These are phyloP conservation scores for Suillus ampliporus DNA, from an alignment of 768 basidiomycete genomes.

Conservation along the genomic window DNA sequence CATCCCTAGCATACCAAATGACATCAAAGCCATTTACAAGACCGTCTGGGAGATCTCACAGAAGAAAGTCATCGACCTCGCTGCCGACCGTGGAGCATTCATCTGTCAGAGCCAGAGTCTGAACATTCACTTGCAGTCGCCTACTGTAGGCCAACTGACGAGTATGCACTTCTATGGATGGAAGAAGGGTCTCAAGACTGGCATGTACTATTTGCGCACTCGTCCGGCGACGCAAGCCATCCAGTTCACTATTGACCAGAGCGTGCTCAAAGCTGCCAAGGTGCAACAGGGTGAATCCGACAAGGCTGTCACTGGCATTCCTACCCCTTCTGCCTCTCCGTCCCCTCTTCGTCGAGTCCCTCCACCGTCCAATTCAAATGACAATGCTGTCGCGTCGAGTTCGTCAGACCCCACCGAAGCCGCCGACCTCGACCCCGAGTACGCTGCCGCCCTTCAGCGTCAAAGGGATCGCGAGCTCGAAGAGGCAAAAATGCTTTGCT, in stretches of 20 bases:
- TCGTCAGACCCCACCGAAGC: constrained; percentile 28
- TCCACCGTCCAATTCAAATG: constrained; percentile 36
- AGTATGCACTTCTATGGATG: constrained; percentile 99
- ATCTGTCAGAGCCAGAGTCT: constrained; percentile 96
- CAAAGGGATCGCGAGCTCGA: constrained; percentile 77
- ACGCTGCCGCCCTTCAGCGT: constrained; percentile 75
- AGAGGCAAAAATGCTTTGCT: constrained; percentile 82
- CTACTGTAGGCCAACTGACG: constrained; percentile 90
- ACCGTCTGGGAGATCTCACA: constrained; percentile 99
- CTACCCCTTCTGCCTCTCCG: constrained; percentile 31
- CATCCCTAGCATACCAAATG: constrained; percentile 85
- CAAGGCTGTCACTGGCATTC: constrained; percentile 23
- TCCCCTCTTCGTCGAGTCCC: constrained; percentile 32
- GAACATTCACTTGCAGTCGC: constrained; percentile 91
- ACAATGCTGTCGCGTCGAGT: constrained; percentile 16
- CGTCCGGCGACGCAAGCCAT: constrained; percentile 94
- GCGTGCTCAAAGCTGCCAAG: constrained; percentile 65
- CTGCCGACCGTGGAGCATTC: constrained; percentile 98
- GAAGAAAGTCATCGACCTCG: constrained; percentile 97
- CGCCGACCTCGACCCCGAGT: constrained; percentile 65
- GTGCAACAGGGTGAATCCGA: constrained; percentile 22
- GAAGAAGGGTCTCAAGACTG: constrained; percentile 99
- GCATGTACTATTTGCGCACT: constrained; percentile 97
- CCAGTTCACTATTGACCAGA: constrained; percentile 95
- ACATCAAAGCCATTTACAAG: constrained; percentile 98